phyloP scores from a whole-genome alignment of 2,329 filamentous ascomycete species.

The Stachybotrys chartarum region DNA sequence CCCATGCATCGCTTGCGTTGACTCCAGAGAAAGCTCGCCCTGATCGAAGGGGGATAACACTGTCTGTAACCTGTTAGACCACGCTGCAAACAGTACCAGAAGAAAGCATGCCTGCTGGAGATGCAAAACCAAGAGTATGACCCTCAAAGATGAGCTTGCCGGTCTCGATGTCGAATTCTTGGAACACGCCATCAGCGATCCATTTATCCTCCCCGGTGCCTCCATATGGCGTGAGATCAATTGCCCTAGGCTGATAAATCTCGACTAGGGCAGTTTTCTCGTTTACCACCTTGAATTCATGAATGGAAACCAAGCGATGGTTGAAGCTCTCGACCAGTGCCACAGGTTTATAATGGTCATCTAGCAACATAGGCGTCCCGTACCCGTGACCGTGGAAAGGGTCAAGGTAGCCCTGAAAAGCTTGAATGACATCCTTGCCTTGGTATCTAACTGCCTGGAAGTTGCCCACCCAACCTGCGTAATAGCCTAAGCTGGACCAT shows the following conservation, averaged over 20 bases:
- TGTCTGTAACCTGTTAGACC: background rate
- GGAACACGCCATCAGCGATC: conserved; percentile 30
- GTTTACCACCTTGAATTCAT: conserved; percentile 47
- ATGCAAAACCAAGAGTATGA: conserved; percentile 5
- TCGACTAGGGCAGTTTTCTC: conserved; percentile 44
- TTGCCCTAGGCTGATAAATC: conserved; percentile 41
- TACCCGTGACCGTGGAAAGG: conserved; percentile 42
- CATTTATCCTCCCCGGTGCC: conserved; percentile 39
- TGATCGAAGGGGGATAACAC: background rate
- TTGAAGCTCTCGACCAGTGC: conserved; percentile 40
- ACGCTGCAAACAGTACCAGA: background rate
- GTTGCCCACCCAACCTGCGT: conserved; percentile 43
- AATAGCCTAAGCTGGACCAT: conserved; percentile 48
- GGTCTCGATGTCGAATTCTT: conserved; percentile 38
- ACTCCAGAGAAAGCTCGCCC: conserved; percentile 1
- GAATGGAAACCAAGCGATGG: conserved; percentile 41
- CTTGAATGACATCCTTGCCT: conserved; percentile 42
- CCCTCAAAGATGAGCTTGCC: conserved; percentile 39
- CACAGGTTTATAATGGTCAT: conserved; percentile 45
- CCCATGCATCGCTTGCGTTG: conserved; percentile 10
- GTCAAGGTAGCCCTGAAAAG: conserved; percentile 45
- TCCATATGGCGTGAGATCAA: conserved; percentile 35
- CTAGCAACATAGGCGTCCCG: conserved; percentile 42
- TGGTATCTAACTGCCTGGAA: conserved; percentile 42
- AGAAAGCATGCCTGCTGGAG: no score